These are phyloP conservation scores for Pseudogymnoascus sp. DNA, from an alignment of 2,329 filamentous ascomycete species.

Conservation along the genomic window DNA sequence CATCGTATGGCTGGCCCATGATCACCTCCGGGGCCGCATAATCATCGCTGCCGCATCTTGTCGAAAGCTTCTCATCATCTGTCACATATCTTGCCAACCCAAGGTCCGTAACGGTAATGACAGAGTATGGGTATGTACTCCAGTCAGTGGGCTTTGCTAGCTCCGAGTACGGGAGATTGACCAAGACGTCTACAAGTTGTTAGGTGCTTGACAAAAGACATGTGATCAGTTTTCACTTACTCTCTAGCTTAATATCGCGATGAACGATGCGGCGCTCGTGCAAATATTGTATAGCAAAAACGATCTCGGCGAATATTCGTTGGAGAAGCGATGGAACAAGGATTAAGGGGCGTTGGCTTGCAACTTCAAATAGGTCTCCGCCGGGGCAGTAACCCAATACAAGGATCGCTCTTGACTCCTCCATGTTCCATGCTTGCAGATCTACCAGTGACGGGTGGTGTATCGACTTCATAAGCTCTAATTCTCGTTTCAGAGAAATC, in stretches of 20 bases:
- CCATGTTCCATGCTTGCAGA: slow-evolving; percentile 84
- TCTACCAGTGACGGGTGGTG: slow-evolving; percentile 86
- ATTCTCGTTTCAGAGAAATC: slow-evolving; percentile 85
- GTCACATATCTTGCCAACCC: slow-evolving; percentile 82
- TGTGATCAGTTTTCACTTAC: slow-evolving; percentile 44
- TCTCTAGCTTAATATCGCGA: slow-evolving; percentile 96
- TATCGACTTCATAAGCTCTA: slow-evolving; percentile 85
- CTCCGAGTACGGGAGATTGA: slow-evolving; percentile 68
- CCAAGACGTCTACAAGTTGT: slow-evolving; percentile 64
- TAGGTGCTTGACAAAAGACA: slow-evolving; percentile 8
- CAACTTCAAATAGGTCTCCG: slow-evolving; percentile 90
- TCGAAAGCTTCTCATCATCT: slow-evolving; percentile 82
- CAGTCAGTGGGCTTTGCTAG: slow-evolving; percentile 63
- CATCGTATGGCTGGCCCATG: slow-evolving; percentile 91
- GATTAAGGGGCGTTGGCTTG: slow-evolving; percentile 61
- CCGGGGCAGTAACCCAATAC: slow-evolving; percentile 89
- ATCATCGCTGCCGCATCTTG: slow-evolving; percentile 90
- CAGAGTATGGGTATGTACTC: slow-evolving; percentile 67
- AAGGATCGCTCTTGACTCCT: slow-evolving; percentile 72
- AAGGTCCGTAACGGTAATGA: slow-evolving; percentile 85
- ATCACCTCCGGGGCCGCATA: slow-evolving; percentile 96
- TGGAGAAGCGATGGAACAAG: slow-evolving; percentile 65
- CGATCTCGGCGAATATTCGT: slow-evolving; percentile 82
- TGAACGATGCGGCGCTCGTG: slow-evolving; percentile 85
- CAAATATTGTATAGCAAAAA: slow-evolving; percentile 78